A percentile compares a stretch with the other conserved stretches of the same genome.
These are phyloP conservation scores for Theobroma cacao DNA, from an alignment of 345 rosid genomes.

Conservation along the genomic window DNA sequence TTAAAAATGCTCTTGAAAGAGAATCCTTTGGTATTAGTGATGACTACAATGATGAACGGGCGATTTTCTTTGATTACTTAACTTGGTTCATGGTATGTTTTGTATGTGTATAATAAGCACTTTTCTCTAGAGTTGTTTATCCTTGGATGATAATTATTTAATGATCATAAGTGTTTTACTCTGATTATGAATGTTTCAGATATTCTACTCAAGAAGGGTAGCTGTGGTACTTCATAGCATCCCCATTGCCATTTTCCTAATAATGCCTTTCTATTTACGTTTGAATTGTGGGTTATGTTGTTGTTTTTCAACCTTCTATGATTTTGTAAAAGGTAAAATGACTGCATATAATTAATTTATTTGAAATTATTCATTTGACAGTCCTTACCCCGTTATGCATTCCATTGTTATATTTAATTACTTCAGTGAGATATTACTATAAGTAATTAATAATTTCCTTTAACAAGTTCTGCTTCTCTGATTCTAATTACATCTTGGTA, in stretches of 20 bases:
- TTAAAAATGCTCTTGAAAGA: slow-evolving; percentile 59
- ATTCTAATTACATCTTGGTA: slow-evolving; percentile 1
- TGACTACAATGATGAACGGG: slow-evolving; percentile 51
- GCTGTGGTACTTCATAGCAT: slow-evolving; percentile 69
- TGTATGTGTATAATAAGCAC: neutral
- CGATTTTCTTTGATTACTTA: slow-evolving; percentile 94
- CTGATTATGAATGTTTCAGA: slow-evolving; percentile 46
- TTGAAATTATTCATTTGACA: neutral
- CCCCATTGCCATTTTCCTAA: slow-evolving; percentile 59
- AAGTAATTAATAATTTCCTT: neutral
- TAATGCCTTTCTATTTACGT: slow-evolving; percentile 60
- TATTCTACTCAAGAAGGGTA: slow-evolving; percentile 71
- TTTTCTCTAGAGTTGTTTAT: slow-evolving; percentile 12
- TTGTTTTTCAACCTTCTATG: slow-evolving; percentile 50
- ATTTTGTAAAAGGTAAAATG: slow-evolving; percentile 67
- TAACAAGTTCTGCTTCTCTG: slow-evolving; percentile 1
- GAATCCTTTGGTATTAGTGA: slow-evolving; percentile 35
- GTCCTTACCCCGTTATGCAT: neutral
- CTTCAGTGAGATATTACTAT: neutral
- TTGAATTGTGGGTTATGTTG: slow-evolving; percentile 42
- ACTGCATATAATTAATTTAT: neutral
- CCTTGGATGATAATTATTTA: neutral
- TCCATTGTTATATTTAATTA: neutral
- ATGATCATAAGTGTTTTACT: slow-evolving; percentile 8
- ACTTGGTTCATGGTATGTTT: slow-evolving; percentile 65